Evolutionary conservation across 164 flowering plant genomes (phyloP), one percentile per base, ranked within the genome.

Genomic region (Magnolia sinica): DNA sequence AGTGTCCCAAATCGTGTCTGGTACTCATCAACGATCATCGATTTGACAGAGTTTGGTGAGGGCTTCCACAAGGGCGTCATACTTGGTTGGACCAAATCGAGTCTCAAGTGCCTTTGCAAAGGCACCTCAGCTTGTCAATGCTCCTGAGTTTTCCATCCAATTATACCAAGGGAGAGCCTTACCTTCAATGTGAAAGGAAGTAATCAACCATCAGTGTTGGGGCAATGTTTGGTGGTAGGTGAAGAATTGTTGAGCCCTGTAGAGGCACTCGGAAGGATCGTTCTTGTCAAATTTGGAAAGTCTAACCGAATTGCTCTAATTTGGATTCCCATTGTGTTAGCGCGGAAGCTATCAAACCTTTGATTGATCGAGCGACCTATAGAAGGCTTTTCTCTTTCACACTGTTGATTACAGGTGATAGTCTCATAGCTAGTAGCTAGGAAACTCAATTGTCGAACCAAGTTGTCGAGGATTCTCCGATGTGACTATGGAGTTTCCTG

Each of bases 401-500:
- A 3, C n/a, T 49, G 73, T 29, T 16, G 59, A 8, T 11, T 49
- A 11, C 2, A 10, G 5, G 58, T 70, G 51, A 70, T 4, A 70
- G 59, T 19, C 20, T 70, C 73, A 50, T 70, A 49, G 27, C 24
- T 70, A 9, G 59, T 37, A n/a, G 59, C 73, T 18, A 70, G 59
- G 73, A 70, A 24, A 70, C 73, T 50, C 73, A 70, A 31, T 20
- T 70, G 59, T 20, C 50, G 73, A 19, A 70, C 73, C 59, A 70
- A 13, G 5, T 70, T 29, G 2, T 70, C 58, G 2, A 70, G 24
- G 20, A 70, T 31, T 13, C 73, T 31, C 50, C 20, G 73, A 49
- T 70, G 59, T 8, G 73, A n/a, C 58, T 50, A 58, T 50, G 49
- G 73, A 70, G 73, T 19, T 50, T 22, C 24, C 19, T 70, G 49